Evolutionary conservation across 352 stramenopile species (phyloP).

Genomic region (Globisporangium solare): DNA sequence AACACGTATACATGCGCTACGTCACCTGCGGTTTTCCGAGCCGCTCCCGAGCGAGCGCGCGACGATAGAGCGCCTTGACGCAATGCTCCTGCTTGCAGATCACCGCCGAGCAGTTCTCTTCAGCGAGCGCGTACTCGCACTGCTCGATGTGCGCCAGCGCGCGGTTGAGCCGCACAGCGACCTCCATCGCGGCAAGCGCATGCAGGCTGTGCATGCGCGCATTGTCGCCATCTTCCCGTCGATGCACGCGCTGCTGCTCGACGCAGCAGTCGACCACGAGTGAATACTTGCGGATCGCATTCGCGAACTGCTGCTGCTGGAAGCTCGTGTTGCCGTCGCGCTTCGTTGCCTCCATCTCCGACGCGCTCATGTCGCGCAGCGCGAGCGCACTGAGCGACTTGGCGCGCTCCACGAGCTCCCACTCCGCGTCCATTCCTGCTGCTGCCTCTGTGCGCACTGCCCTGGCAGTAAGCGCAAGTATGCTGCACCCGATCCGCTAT

Average conservation of each 20-base stretch:
- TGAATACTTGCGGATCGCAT: conserved; percentile 51
- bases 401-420: conserved; percentile 19
- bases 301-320: conserved; percentile 30
- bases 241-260: not conserved
- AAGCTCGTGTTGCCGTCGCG: conserved; percentile 55
- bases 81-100: conserved; percentile 59
- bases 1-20: not conserved
- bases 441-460: conserved; percentile 1
- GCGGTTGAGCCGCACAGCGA: conserved; percentile 61
- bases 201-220: not conserved
- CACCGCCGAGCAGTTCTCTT: conserved; percentile 70
- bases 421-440: conserved; percentile 19
- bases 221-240: no score
- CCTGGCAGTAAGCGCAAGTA: no score
- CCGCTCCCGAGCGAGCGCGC: conserved; percentile 67
- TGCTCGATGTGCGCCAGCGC: conserved; percentile 51
- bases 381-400: conserved; percentile 12
- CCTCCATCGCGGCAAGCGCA: conserved; percentile 25
- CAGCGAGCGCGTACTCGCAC: conserved; percentile 16
- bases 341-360: conserved; percentile 39
- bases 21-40: conserved; percentile 55
- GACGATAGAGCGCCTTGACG: conserved; percentile 90
- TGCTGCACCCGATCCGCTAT: no score
- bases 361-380: conserved; percentile 15
- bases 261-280: conserved; percentile 22